A percentile compares a stretch with the other conserved stretches of the same genome.
phyloP scores from a whole-genome alignment of 1,139 yeast species.

The Tardiomyces blankii region DNA sequence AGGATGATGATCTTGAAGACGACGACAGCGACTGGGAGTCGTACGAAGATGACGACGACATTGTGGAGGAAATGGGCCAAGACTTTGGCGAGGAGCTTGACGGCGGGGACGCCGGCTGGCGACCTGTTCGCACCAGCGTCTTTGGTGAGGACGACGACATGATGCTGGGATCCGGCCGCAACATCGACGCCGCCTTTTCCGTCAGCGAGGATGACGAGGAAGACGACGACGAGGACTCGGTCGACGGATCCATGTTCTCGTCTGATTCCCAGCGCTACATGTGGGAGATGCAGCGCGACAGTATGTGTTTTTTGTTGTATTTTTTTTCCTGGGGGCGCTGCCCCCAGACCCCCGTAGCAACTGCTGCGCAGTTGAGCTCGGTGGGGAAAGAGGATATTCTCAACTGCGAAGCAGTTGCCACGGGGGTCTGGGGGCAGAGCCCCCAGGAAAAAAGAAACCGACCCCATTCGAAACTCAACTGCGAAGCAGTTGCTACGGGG shows the following conservation, averaged over 20 bases:
- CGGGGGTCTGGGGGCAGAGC: no score
- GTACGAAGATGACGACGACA: conserved; percentile 19
- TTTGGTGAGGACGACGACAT: not conserved
- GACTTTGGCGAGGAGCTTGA: conserved; percentile 1
- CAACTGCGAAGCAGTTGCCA: not conserved
- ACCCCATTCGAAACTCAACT: no score
- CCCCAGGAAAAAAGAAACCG: no score
- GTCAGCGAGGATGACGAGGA: not conserved
- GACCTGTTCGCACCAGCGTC: not conserved
- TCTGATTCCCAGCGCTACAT: not conserved
- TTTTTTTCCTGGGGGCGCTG: no score
- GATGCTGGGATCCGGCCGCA: not conserved
- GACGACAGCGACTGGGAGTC: conserved; percentile 19
- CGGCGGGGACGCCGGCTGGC: not conserved
- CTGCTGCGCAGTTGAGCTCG: no score
- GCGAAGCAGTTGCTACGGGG: no score
- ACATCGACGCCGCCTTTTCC: not conserved
- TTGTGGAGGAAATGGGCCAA: conserved; percentile 18
- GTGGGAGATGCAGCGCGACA: not conserved
- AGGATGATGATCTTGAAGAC: conserved; percentile 21
- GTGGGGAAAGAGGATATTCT: no score
- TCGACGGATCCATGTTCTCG: not conserved
- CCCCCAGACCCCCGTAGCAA: no score
- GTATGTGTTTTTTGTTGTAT: no score
- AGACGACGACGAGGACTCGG: not conserved